A percentile compares a stretch with the other conserved stretches of the same genome.
phyloP scores from a whole-genome alignment of 208 protist species.

The Herpetomonas samuelpessoai region DNA sequence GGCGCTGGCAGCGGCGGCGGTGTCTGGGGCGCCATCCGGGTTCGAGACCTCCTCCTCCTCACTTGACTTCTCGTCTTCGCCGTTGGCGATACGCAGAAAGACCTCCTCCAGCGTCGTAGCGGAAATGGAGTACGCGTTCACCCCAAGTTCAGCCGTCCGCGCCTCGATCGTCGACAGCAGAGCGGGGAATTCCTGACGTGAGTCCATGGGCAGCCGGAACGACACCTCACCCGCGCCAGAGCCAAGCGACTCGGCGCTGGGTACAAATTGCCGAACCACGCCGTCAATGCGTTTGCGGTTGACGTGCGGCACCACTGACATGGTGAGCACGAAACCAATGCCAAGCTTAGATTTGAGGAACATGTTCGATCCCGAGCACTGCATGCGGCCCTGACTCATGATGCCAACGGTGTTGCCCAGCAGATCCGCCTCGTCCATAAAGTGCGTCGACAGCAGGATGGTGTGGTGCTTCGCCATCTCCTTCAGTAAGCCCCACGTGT shows the following conservation, averaged over 20 bases:
- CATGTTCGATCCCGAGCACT: slow-evolving; percentile 37
- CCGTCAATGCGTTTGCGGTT: slow-evolving; percentile 7
- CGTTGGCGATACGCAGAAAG: slow-evolving; percentile 33
- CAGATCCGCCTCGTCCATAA: slow-evolving; percentile 93
- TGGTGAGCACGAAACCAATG: slow-evolving; percentile 47
- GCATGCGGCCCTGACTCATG: slow-evolving; percentile 53
- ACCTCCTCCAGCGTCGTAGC: slow-evolving; percentile 56
- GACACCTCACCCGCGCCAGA: slow-evolving; percentile 24
- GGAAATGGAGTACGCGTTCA: slow-evolving; percentile 25
- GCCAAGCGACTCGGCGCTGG: slow-evolving; percentile 13
- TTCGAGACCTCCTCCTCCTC: slow-evolving; percentile 16
- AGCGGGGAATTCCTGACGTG: slow-evolving; percentile 17
- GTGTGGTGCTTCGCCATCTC: slow-evolving; percentile 20
- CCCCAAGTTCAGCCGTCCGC: slow-evolving; percentile 8
- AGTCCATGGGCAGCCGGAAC: slow-evolving; percentile 30
- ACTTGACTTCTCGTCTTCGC: slow-evolving; percentile 3
- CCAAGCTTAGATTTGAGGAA: slow-evolving; percentile 56
- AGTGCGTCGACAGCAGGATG: slow-evolving; percentile 70
- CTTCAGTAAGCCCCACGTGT: slow-evolving; percentile 44
- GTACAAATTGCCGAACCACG: slow-evolving; percentile 20
- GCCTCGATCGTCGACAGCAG: slow-evolving; percentile 34
- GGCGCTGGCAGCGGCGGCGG: slow-evolving; percentile 5
- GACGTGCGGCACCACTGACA: slow-evolving; percentile 13
- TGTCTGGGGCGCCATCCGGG: not conserved
- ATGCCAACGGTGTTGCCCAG: slow-evolving; percentile 88